phyloP scores from a whole-genome alignment of 78 protist genomes.

The Chrysochromulina parva region DNA sequence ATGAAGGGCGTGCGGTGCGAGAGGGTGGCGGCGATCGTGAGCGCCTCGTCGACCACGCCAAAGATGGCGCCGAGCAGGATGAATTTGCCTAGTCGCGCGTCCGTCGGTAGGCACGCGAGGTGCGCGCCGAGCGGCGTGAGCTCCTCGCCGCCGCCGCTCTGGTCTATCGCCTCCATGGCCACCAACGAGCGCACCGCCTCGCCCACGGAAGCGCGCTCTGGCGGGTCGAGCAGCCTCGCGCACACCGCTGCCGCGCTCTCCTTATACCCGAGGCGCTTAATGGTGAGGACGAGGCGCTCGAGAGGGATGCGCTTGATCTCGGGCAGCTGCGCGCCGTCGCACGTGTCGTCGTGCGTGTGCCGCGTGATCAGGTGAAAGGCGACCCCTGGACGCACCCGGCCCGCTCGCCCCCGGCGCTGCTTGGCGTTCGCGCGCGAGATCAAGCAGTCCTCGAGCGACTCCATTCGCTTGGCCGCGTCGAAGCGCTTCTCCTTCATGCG shows the following conservation, averaged over 20 bases:
- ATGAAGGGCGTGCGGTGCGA: too few relatives aligned
- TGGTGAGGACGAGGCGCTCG: constrained; percentile 73
- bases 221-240: constrained; percentile 71
- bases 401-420: constrained; percentile 96
- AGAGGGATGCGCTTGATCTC: constrained; percentile 87
- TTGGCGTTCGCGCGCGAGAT: constrained; percentile 73
- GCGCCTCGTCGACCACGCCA: too few relatives aligned
- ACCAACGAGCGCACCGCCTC: constrained; percentile 50
- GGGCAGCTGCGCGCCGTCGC: constrained; percentile 58
- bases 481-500: too few relatives aligned
- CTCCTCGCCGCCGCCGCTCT: neutral
- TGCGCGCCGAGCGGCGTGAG: neutral
- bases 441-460: constrained; percentile 51
- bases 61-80: too few relatives aligned
- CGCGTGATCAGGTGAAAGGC: constrained; percentile 32
- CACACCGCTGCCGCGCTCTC: neutral
- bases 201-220: constrained; percentile 15
- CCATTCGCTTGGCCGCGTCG: constrained; percentile 13
- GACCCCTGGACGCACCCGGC: constrained; percentile 79
- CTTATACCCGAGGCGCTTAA: constrained; percentile 66
- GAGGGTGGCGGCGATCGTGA: too few relatives aligned
- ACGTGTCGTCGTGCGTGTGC: neutral
- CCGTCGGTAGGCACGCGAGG: too few relatives aligned
- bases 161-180: constrained; percentile 20
- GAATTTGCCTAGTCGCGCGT: too few relatives aligned